Conservation (phyloP, 768 basidiomycete species). For the Lactarius sanguifluus region DNA sequence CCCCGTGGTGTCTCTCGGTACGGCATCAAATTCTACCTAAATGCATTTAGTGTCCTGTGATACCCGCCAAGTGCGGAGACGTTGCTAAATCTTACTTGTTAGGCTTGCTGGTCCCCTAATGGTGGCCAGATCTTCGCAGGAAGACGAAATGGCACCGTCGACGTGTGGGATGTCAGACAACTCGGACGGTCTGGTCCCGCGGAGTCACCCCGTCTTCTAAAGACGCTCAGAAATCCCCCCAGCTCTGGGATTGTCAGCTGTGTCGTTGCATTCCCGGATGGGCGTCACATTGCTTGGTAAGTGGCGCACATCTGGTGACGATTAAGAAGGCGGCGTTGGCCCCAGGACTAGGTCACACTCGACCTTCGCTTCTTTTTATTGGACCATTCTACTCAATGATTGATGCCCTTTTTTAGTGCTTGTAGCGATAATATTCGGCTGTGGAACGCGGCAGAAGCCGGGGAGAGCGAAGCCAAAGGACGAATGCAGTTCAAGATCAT, state of each 20-base stretch:
- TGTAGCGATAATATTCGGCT: constrained; percentile 90
- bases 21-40: constrained; percentile 33
- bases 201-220: constrained; percentile 73
- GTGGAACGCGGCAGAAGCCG: constrained; percentile 86
- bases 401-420: constrained; percentile 51
- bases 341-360: constrained; percentile 11
- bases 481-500: constrained; percentile 92
- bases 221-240: constrained; percentile 79
- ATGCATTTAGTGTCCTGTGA: constrained; percentile 21
- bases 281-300: constrained; percentile 88
- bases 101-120: constrained; percentile 95
- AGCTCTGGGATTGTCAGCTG: constrained; percentile 93
- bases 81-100: constrained; percentile 21
- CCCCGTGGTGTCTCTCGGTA: constrained; percentile 96
- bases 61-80: neutral
- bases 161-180: constrained; percentile 92
- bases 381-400: constrained; percentile 5
- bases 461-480: constrained; percentile 61
- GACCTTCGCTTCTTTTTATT: constrained; percentile 10
- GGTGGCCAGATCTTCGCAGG: constrained; percentile 90
- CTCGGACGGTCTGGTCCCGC: constrained; percentile 61
- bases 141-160: constrained; percentile 84
- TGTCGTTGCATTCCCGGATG: constrained; percentile 88
- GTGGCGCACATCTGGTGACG: constrained; percentile 33
- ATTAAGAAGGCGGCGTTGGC: constrained; percentile 4